Base-by-base conservation (phyloP, 129 eudicot genomes). In the Artemisia tridentata region DNA sequence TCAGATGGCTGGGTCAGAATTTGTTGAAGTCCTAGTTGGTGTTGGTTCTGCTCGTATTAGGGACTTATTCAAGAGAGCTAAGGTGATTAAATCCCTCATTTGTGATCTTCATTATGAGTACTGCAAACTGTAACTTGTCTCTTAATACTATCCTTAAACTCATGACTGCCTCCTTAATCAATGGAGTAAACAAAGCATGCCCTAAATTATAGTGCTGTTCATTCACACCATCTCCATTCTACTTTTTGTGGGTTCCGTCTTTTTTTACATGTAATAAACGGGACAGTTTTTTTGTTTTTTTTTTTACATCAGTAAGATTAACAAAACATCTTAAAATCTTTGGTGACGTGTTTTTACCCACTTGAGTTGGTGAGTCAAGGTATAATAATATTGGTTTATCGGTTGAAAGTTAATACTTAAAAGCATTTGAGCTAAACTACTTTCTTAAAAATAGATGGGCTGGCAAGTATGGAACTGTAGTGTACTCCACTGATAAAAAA, bases 1-100 rank as follows among this genome's bases (percentile, higher is more conserved):
- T 80, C 91, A 89, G 84, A 92, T 92, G 96, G 96, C 98, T 38
- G 98, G 98, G 49, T 92, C 98, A 63, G 98, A 92, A 81, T 92
- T 92, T 74, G 96, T 92, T 38, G 98, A 92, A 87, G 86, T 92
- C 17, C 69, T 92, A 75, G 98, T 92, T 68, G 98, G 98, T 78
- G 98, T 92, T 78, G 98, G 98, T 61, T 85, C 98, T 64, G 96
- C 98, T 63, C 95, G 98, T 76, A 73, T 92, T 80, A 82, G 98
- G 62, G 96, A 89, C 76, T 84, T 92, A 65, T 92, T 92, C 70
- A 89, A 89, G 86, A 83, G 96, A 81, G 98, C 98, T 34, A 89
- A 89, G 95, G 96, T 88, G 67, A 75, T 79, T 67, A 50, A 15
- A 25, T 7, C 57, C 68, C 69, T 43, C 17, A 7, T 38, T 7